Base-by-base conservation (phyloP, 2,329 filamentous ascomycete genomes). In the Xylaria sp. region DNA sequence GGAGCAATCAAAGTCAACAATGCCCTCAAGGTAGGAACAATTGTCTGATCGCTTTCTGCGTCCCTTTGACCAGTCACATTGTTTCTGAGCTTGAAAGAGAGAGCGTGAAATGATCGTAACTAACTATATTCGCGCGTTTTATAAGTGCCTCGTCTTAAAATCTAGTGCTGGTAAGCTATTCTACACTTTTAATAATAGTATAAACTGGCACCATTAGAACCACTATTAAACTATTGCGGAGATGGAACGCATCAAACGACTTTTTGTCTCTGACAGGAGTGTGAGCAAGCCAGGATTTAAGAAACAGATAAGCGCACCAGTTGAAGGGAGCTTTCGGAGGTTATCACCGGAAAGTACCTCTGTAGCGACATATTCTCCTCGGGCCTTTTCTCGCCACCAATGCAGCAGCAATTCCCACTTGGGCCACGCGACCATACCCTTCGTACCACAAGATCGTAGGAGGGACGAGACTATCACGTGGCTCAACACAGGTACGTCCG, bases 241-340 rank as follows among this genome's bases (percentile, higher is more conserved):
- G 40, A 74, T 76, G 74, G 68, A 72, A n/a, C 56, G 49, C n/a
- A 69, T 73, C 17, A 72, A 65, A 54, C 62, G 15, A 44, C 33
- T 64, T 40, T 36, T 70, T 11, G 53, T 10, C 17, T 66, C 59
- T 6, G 65, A 69, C 11, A 69, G 61, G 23, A 66, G 59, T 5
- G 60, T 53, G 15, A 51, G 48, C 11, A 65, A 58, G 23, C 28
- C 44, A 42, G 51, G 51, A 2, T 58, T 31, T 33, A 59, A 40
- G 20, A 57, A 57, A 15, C 44, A 48, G 11, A 60, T 65, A 26
- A 70, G 59, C 33, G 26, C 33, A 40, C 66, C 63, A 10, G 33
- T 68, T 20, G 48, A 65, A 4, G 59, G 58, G 17, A 53, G 40
- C 54, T 62, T 40, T 20, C 60, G 63, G 33, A 67, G 31, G 11